phyloP scores from a whole-genome alignment of 2,329 filamentous ascomycete genomes.

The Diaporthe sp. region DNA sequence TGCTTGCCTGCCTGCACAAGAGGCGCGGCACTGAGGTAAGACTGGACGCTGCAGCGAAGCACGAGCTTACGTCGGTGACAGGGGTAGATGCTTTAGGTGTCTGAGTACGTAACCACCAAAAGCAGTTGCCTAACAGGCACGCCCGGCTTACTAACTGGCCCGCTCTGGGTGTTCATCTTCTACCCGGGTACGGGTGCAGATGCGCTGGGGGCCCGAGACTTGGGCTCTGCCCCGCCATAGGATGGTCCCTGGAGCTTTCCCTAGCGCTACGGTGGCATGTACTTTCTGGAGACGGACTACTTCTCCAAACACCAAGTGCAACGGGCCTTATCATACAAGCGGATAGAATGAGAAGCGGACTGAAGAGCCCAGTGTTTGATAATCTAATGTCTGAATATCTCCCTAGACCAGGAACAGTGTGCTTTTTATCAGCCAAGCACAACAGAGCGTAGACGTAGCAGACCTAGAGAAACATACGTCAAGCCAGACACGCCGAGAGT shows the following conservation, averaged over 20 bases:
- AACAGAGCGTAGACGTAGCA: neutral
- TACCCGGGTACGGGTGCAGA: neutral
- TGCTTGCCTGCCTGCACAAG: constrained; percentile 22
- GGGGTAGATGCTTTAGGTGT: constrained; percentile 15
- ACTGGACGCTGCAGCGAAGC: neutral
- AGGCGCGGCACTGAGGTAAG: neutral
- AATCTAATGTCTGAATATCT: neutral
- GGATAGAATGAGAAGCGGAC: neutral
- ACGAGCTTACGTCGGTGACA: constrained; percentile 37
- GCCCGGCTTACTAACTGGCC: neutral
- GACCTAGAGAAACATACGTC: neutral
- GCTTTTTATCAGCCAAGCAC: neutral
- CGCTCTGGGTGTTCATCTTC: neutral
- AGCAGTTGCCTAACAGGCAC: neutral
- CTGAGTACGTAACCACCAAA: neutral
- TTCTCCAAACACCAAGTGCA: constrained; percentile 16
- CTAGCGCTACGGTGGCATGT: constrained; percentile 4
- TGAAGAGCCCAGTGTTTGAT: neutral
- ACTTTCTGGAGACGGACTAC: constrained; percentile 19
- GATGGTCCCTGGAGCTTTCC: constrained; percentile 16
- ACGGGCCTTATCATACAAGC: constrained; percentile 6
- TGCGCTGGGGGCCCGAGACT: neutral
- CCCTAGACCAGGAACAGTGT: accelerated
- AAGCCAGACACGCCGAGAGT: neutral
- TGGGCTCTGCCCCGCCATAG: constrained; percentile 10